phyloP scores from a whole-genome alignment of 2,329 filamentous ascomycete species.

The Colletotrichum shisoi region DNA sequence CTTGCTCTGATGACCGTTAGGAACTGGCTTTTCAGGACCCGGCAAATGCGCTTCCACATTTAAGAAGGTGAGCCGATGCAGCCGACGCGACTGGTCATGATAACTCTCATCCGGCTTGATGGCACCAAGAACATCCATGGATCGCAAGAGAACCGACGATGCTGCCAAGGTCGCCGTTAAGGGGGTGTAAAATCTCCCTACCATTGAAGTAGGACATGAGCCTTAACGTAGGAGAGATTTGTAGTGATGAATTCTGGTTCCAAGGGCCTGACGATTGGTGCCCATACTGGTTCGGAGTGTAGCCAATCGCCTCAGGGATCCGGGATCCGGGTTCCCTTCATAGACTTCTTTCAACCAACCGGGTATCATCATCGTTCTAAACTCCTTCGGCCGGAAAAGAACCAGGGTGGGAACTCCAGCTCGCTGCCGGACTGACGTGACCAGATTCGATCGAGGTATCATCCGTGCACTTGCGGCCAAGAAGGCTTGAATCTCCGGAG shows the following conservation, averaged over 20 bases:
- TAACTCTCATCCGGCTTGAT: not conserved
- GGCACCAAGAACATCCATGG: not conserved
- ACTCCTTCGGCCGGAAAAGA: constrained; percentile 46
- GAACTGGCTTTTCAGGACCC: not conserved
- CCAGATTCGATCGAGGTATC: constrained; percentile 53
- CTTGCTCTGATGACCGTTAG: not conserved
- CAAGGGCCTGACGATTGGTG: not conserved
- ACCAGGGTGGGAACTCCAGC: constrained; percentile 54
- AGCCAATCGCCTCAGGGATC: constrained; percentile 50
- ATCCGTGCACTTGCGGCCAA: constrained; percentile 49
- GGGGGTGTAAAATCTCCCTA: constrained; percentile 58
- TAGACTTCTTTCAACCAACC: constrained; percentile 51
- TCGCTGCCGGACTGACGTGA: constrained; percentile 45
- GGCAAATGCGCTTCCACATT: not conserved
- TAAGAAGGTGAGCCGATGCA: not conserved
- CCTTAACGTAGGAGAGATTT: constrained; percentile 57
- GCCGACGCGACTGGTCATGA: not conserved
- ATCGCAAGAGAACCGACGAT: constrained; percentile 48
- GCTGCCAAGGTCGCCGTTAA: constrained; percentile 57
- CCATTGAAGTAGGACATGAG: constrained; percentile 66
- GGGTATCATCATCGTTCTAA: constrained; percentile 49
- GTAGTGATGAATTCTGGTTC: not conserved
- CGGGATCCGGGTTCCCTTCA: constrained; percentile 52
- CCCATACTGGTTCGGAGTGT: constrained; percentile 49
- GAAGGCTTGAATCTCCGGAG: constrained; percentile 58